These are phyloP conservation scores for Quercus agrifolia DNA, from an alignment of 306 rosid genomes.

Conservation along the genomic window DNA sequence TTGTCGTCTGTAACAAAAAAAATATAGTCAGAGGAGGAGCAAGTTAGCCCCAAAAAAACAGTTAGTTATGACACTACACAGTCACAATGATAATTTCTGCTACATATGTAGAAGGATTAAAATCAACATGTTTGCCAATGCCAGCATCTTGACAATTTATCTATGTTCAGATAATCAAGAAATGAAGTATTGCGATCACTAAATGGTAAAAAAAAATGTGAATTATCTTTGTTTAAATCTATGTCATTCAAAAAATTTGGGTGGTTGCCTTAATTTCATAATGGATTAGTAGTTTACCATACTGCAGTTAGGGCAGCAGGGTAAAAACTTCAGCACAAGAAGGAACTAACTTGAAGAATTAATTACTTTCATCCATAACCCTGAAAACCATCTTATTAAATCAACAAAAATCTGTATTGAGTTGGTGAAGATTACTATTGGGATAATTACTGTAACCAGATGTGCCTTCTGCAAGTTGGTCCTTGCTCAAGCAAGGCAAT, in stretches of 20 bases:
- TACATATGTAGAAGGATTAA: neutral
- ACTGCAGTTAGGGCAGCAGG: neutral
- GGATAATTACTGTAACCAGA: too few relatives aligned
- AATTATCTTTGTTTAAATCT: neutral
- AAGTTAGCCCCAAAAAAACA: neutral
- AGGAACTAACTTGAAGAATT: too few relatives aligned
- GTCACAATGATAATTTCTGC: neutral
- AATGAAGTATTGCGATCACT: neutral
- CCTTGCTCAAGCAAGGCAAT: too few relatives aligned
- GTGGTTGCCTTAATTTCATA: neutral
- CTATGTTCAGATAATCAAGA: neutral
- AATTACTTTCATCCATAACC: too few relatives aligned
- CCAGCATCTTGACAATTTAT: neutral
- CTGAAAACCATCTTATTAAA: too few relatives aligned
- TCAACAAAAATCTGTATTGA: too few relatives aligned
- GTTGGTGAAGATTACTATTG: too few relatives aligned
- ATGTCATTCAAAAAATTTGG: neutral
- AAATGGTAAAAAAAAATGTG: neutral
- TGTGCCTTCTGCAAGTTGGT: too few relatives aligned
- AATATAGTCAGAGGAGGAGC: too few relatives aligned
- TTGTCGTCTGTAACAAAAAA: conserved; percentile 38
- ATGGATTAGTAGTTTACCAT: neutral
- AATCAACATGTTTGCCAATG: neutral
- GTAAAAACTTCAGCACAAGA: too few relatives aligned
- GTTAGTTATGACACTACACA: neutral